Evolutionary conservation across 139 green algal genomes (phyloP).

Genomic region (Chlorella vulgaris): DNA sequence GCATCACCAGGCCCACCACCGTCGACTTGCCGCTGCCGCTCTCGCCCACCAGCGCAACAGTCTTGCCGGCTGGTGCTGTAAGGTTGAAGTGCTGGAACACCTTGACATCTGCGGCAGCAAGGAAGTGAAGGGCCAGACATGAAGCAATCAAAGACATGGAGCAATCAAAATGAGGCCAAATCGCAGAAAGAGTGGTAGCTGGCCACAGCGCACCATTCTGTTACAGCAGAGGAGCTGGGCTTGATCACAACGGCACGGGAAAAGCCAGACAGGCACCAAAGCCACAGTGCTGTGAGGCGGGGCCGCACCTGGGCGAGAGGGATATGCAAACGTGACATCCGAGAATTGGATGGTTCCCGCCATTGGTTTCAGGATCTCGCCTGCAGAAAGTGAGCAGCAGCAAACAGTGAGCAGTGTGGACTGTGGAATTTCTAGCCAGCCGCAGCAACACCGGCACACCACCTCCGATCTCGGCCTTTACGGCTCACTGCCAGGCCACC

Average conservation of each 20-base stretch:
- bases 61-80: conserved; percentile 71
- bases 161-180: no score
- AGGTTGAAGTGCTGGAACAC: conserved; percentile 75
- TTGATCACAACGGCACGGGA: no score
- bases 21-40: conserved; percentile 92
- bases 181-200: not conserved
- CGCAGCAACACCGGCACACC: not conserved
- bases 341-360: conserved; percentile 65
- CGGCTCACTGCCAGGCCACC: no score
- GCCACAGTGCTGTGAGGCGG: not conserved
- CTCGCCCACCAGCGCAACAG: conserved; percentile 89
- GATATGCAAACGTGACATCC: conserved; percentile 83
- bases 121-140: not conserved
- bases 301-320: conserved; percentile 39
- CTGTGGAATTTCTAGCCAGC: no score
- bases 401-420: not conserved
- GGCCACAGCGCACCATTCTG: not conserved
- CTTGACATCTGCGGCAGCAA: conserved; percentile 53
- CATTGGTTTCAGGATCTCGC: conserved; percentile 25
- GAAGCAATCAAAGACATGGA: not conserved
- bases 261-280: not conserved
- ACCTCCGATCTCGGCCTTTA: no score
- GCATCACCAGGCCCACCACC: conserved; percentile 74
- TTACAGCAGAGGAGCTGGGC: not conserved
- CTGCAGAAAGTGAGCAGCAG: conserved; percentile 7